Evolutionary conservation across 805 yeast species (phyloP).

Genomic region (Ogataea henricii): DNA sequence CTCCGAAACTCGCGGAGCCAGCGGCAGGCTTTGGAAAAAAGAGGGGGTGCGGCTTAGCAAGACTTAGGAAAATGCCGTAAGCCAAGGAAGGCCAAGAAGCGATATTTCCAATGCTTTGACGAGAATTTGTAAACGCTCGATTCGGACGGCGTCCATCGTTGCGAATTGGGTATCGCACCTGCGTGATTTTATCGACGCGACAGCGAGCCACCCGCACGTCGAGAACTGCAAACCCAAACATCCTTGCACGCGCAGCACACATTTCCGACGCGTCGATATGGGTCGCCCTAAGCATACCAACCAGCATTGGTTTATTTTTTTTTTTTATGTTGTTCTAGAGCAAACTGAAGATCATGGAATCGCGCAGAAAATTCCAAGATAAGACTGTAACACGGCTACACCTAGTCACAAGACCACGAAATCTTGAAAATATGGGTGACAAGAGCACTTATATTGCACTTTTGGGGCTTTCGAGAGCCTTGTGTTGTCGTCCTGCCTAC

Average conservation of each 20-base stretch:
- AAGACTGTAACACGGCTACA: neutral
- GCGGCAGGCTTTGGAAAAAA: conserved; percentile 1
- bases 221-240: neutral
- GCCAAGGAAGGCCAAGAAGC: neutral
- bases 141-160: neutral
- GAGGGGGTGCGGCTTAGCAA: neutral
- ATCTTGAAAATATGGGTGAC: neutral
- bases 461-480: no score
- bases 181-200: neutral
- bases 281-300: neutral
- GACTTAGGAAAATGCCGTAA: conserved; percentile 1
- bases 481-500: no score
- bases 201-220: no score
- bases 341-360: conserved; percentile 1
- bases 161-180: neutral
- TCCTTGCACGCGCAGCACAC: neutral
- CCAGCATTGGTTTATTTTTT: neutral
- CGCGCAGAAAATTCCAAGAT: conserved; percentile 3
- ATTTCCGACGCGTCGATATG: neutral
- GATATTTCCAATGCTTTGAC: neutral
- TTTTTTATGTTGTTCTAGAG: neutral
- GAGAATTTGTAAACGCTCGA: neutral
- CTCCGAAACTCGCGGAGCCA: conserved; percentile 9
- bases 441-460: no score
- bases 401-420: neutral